phyloP scores from a whole-genome alignment of 768 basidiomycete species.

The Auricularia auricula-judae region DNA sequence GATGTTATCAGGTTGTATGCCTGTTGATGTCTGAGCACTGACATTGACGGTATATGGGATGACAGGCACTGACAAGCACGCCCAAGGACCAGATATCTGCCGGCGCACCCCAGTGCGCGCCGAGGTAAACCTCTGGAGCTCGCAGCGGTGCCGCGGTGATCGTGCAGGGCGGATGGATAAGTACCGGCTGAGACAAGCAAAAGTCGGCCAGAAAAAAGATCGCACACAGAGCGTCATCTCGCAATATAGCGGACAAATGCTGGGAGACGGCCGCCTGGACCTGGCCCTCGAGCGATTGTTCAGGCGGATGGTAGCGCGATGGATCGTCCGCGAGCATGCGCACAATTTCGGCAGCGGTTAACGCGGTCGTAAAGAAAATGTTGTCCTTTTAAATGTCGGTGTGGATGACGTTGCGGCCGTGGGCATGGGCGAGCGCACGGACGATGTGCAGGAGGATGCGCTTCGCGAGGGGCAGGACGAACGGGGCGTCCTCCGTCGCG shows the following conservation, averaged over 20 bases:
- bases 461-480: slow-evolving; percentile 3
- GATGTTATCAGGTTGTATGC: neutral
- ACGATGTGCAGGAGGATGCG: slow-evolving; percentile 5
- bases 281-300: neutral
- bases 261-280: neutral
- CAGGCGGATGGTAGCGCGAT: slow-evolving; percentile 1
- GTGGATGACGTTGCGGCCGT: slow-evolving; percentile 4
- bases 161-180: neutral
- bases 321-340: neutral
- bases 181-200: slow-evolving; percentile 1
- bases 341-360: neutral
- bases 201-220: slow-evolving; percentile 6
- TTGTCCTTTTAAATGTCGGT: slow-evolving; percentile 4
- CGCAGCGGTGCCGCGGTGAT: slow-evolving; percentile 4
- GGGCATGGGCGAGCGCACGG: slow-evolving; percentile 3
- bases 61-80: slow-evolving; percentile 8
- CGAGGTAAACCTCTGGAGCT: slow-evolving; percentile 7
- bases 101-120: slow-evolving; percentile 7
- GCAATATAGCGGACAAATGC: slow-evolving; percentile 1
- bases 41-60: neutral
- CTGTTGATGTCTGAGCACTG: neutral
- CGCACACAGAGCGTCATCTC: slow-evolving; percentile 1
- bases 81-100: slow-evolving; percentile 12
- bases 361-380: neutral
- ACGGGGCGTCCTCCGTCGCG: neutral